Conservation (phyloP, 2,329 filamentous ascomycete species). For the Ophiostoma sp. region DNA sequence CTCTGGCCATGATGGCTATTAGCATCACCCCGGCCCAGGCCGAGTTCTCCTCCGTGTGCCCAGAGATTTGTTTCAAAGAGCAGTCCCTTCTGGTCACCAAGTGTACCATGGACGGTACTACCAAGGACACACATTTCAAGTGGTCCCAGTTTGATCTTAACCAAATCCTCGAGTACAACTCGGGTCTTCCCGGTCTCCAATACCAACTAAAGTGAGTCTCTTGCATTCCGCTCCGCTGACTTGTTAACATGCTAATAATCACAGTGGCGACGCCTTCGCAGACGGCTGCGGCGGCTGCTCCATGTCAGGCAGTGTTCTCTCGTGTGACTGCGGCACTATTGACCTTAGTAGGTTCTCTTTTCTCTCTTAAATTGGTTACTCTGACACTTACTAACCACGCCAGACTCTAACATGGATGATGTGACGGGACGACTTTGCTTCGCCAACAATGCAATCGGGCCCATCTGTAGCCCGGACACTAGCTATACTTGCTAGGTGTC, state of each 20-base stretch:
- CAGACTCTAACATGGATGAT: constrained; percentile 5
- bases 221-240: too few species aligned
- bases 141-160: constrained; percentile 20
- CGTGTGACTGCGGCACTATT: constrained; percentile 10
- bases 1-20: not conserved
- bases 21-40: not conserved
- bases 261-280: constrained; percentile 15
- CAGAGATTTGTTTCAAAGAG: constrained; percentile 2
- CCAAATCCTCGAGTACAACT: constrained; percentile 5
- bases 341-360: constrained; percentile 3
- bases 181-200: not conserved
- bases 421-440: not conserved
- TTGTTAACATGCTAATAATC: not conserved
- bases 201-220: constrained; percentile 9
- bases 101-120: not conserved
- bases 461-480: not conserved
- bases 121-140: not conserved
- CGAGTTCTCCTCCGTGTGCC: not conserved
- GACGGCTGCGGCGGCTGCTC: not conserved
- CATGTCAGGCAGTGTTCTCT: not conserved
- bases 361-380: too few species aligned
- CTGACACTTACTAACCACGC: not conserved
- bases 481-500: not conserved
- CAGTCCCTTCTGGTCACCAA: not conserved
- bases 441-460: not conserved